Base-by-base conservation (phyloP, 2,329 filamentous ascomycete species). In the Trichoderma koningii region DNA sequence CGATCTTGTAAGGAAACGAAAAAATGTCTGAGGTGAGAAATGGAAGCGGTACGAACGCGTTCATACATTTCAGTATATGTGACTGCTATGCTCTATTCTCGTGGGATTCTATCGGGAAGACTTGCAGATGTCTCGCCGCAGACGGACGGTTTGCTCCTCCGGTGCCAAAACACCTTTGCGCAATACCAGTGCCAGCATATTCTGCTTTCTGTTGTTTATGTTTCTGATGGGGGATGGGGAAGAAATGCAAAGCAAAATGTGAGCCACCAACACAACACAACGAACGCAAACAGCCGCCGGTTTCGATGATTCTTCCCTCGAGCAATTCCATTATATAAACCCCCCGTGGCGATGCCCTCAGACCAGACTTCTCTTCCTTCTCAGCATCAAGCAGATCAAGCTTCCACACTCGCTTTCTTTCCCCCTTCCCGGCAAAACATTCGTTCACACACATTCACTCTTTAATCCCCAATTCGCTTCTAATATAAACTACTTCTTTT, bases 391-490 rank as follows among this genome's bases (percentile, higher is more conserved):
- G 42, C 45, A 34, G 9, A 19, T 47, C 19, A 42, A 53, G 48
- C 48, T 56, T 50, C 41, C 15, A 63, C 61, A 63, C 45, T 64
- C 62, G 62, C 62, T 64, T 64, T 42, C 34, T n/a, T 30, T 23
- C 26, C 45, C 30, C 45, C 21, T 41, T 52, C n/a, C 30, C 30
- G 1, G 6, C 28, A 6, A 34, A 50, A 50, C 62, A 56, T 45
- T 51, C 52, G 53, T 51, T 56, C 48, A 15, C 44, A 21, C 53
- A 12, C 47, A 38, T 38, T 56, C 19, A 26, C 38, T 28, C 23
- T 50, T 28, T 51, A 17, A 30, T 9, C 30, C 28, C 28, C 28
- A 14, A 14, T 7, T 26, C n/a, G 48, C 15, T 34, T 3, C 44
- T 23, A 23, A 23, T 23, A 23, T 19, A 14, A 41, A 55, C 50